A percentile compares a stretch with the other conserved stretches of the same genome.
Conservation (phyloP, 2,329 filamentous ascomycete species). For the Parasarocladium wereldwijsianum region DNA sequence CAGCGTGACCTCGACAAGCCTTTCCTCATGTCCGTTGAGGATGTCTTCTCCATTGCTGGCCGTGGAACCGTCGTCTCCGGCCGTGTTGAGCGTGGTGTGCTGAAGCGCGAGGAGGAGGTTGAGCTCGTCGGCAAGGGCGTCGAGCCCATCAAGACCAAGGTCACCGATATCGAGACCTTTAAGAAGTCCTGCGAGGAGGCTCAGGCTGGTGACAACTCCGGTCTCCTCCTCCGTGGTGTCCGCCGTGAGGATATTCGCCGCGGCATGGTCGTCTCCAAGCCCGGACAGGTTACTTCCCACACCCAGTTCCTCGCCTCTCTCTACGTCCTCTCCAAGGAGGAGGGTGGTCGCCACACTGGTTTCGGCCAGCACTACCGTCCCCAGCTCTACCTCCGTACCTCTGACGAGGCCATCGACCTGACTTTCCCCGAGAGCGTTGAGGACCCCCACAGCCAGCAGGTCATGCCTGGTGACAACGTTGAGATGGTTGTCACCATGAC, state of each 20-base stretch:
- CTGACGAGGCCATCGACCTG: constrained; percentile 65
- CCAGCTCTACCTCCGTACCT: constrained; percentile 90
- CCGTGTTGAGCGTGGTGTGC: constrained; percentile 85
- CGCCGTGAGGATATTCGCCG: constrained; percentile 88
- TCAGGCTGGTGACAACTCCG: constrained; percentile 93
- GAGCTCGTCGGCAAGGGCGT: constrained; percentile 83
- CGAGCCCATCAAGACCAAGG: constrained; percentile 89
- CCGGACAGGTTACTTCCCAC: constrained; percentile 73
- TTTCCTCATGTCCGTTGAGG: constrained; percentile 97
- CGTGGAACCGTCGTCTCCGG: constrained; percentile 95
- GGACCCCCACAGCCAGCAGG: constrained; percentile 59
- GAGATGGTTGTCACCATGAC: constrained; percentile 88
- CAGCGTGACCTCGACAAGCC: constrained; percentile 92
- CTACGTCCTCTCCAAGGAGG: constrained; percentile 95
- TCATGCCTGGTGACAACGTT: constrained; percentile 98
- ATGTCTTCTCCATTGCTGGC: constrained; percentile 78
- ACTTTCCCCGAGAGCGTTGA: constrained; percentile 75
- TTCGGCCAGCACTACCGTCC: constrained; percentile 95
- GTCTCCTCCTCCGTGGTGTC: constrained; percentile 87
- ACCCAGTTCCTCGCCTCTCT: constrained; percentile 88
- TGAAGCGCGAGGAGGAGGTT: constrained; percentile 90
- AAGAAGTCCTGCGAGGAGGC: constrained; percentile 99
- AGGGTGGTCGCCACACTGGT: constrained; percentile 91
- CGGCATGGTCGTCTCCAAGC: constrained; percentile 85
- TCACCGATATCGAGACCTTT: constrained; percentile 99